These are phyloP conservation scores for Chlorella sp. DNA, from an alignment of 139 green algal genomes.

Conservation along the genomic window DNA sequence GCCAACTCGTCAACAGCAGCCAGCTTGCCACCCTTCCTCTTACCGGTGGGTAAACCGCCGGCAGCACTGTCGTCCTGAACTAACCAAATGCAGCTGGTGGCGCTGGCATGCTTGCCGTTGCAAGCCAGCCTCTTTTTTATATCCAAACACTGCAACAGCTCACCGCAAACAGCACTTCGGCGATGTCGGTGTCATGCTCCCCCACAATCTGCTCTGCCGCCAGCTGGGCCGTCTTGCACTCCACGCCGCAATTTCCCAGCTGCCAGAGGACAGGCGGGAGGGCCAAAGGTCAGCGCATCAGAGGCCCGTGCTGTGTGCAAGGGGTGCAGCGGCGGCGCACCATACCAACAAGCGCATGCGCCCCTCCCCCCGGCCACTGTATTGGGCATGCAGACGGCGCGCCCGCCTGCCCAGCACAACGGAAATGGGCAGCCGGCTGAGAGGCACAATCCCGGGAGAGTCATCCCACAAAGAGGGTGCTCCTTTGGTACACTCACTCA, in stretches of 20 bases:
- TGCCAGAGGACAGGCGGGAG: neutral
- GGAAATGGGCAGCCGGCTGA: too few relatives aligned
- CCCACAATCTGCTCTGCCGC: conserved; percentile 73
- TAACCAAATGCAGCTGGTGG: neutral
- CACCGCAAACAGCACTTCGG: conserved; percentile 59
- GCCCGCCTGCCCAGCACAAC: too few relatives aligned
- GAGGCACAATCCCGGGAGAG: too few relatives aligned
- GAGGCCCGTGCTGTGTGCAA: neutral
- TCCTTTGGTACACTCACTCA: neutral
- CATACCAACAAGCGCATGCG: too few relatives aligned
- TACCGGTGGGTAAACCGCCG: too few relatives aligned
- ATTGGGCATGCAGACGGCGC: too few relatives aligned
- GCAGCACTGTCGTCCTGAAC: too few relatives aligned
- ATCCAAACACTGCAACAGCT: neutral
- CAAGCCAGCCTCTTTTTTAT: neutral
- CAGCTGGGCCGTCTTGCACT: conserved; percentile 82
- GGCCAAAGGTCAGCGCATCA: neutral
- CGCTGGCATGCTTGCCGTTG: neutral
- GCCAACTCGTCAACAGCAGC: too few relatives aligned
- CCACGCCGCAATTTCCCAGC: conserved; percentile 59
- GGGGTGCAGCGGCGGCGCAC: neutral
- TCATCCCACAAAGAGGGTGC: neutral
- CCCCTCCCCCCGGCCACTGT: too few relatives aligned
- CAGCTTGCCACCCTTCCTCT: too few relatives aligned
- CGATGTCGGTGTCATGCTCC: conserved; percentile 77